Conservation (phyloP, 257 asterid species). For the Scutellaria minor region DNA sequence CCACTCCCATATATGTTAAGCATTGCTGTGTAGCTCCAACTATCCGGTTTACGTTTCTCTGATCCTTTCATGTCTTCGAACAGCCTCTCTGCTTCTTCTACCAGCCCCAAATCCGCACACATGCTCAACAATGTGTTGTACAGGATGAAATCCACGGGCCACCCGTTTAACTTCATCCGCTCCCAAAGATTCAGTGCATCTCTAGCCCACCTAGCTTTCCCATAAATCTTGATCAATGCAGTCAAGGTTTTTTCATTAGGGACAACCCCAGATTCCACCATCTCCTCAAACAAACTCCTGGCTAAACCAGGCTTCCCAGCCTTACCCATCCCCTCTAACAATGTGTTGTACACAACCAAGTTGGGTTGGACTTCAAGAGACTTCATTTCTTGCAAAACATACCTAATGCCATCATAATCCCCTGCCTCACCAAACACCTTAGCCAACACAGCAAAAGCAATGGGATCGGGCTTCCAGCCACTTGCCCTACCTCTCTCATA, state of each 20-base stretch:
- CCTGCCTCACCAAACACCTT: constrained; percentile 94
- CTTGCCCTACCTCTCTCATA: constrained; percentile 91
- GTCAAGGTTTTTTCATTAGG: constrained; percentile 88
- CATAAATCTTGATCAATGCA: constrained; percentile 82
- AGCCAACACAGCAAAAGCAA: constrained; percentile 78
- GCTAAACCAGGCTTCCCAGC: constrained; percentile 93
- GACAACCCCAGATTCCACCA: constrained; percentile 72
- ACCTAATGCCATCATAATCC: constrained; percentile 87
- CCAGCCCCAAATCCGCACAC: constrained; percentile 97
- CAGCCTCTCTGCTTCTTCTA: constrained; percentile 77
- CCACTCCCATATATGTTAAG: constrained; percentile 84
- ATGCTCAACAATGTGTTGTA: constrained; percentile 83
- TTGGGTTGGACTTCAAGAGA: constrained; percentile 75
- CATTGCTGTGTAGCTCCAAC: constrained; percentile 94
- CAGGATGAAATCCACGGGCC: constrained; percentile 92
- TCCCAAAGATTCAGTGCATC: constrained; percentile 93
- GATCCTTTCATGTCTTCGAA: constrained; percentile 82
- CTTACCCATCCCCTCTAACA: constrained; percentile 88
- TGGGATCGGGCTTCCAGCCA: constrained; percentile 91
- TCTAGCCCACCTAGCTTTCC: constrained; percentile 91
- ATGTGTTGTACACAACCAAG: constrained; percentile 81
- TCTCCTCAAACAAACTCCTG: constrained; percentile 82
- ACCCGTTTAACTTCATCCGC: constrained; percentile 71
- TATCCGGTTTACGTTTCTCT: constrained; percentile 64
- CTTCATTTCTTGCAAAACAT: constrained; percentile 84